Conservation (phyloP, 179 eudicot species). For the Patellifolia procumbens region DNA sequence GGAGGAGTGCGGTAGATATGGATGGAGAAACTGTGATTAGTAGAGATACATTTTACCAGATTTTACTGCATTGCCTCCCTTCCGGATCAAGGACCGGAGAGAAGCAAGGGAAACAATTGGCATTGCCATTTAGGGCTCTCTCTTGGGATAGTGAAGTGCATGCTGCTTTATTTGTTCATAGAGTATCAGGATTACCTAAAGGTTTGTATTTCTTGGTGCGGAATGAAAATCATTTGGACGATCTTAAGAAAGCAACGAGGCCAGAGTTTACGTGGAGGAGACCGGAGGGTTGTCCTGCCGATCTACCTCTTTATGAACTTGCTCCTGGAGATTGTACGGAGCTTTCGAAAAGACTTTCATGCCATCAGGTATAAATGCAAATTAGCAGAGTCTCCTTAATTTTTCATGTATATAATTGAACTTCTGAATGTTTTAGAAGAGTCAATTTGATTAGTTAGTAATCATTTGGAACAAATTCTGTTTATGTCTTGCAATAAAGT, state of each 20-base stretch:
- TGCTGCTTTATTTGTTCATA: constrained; percentile 83
- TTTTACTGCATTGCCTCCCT: constrained; percentile 82
- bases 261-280: constrained; percentile 75
- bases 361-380: constrained; percentile 72
- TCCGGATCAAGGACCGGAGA: constrained; percentile 53
- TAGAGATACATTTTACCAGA: constrained; percentile 77
- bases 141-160: constrained; percentile 91
- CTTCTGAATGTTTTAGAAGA: neutral
- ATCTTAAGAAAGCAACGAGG: constrained; percentile 59
- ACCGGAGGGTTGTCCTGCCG: constrained; percentile 86
- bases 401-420: neutral
- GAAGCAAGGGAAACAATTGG: constrained; percentile 70
- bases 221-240: constrained; percentile 72
- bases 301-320: constrained; percentile 78
- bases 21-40: constrained; percentile 61
- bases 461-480: neutral
- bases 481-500: neutral
- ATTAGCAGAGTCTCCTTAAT: constrained; percentile 1
- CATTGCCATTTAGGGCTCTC: constrained; percentile 81
- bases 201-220: constrained; percentile 94
- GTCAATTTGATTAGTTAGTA: neutral
- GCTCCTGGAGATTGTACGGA: constrained; percentile 54
- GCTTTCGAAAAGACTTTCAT: constrained; percentile 71
- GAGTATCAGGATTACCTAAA: constrained; percentile 70
- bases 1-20: constrained; percentile 97